Conservation (phyloP, 2,329 filamentous ascomycete genomes). For the Diplocarpon mali region DNA sequence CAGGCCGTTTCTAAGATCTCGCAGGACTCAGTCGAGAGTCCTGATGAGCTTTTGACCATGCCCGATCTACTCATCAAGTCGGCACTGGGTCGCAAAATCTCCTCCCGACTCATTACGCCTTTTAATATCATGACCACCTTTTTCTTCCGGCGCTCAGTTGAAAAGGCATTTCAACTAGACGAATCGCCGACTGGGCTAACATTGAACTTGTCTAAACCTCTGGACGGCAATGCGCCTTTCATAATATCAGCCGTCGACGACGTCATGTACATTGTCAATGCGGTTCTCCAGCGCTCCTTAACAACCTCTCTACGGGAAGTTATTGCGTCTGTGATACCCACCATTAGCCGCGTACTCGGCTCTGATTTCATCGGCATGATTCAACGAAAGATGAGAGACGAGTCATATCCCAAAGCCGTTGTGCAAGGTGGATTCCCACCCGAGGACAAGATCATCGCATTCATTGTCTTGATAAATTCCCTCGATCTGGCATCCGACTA, state of each 20-base stretch:
- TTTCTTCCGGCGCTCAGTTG: conserved; percentile 91
- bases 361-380: conserved; percentile 95
- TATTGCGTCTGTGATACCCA: conserved; percentile 66
- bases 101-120: conserved; percentile 60
- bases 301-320: conserved; percentile 76
- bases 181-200: conserved; percentile 74
- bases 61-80: conserved; percentile 71
- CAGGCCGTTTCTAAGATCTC: conserved; percentile 25
- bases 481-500: conserved; percentile 90
- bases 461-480: conserved; percentile 91
- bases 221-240: conserved; percentile 72
- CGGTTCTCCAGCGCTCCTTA: conserved; percentile 76
- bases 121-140: conserved; percentile 93
- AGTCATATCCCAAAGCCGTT: conserved; percentile 74
- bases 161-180: conserved; percentile 95
- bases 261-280: conserved; percentile 98
- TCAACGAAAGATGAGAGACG: conserved; percentile 94
- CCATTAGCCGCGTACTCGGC: conserved; percentile 67
- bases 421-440: conserved; percentile 74
- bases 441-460: conserved; percentile 78
- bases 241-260: conserved; percentile 95
- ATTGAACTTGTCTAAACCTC: conserved; percentile 58
- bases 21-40: conserved; percentile 41
- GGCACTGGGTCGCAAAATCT: conserved; percentile 68
- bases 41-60: conserved; percentile 47